Evolutionary conservation across 1,139 yeast species (phyloP).

Genomic region (Yamadazyma dendronema): DNA sequence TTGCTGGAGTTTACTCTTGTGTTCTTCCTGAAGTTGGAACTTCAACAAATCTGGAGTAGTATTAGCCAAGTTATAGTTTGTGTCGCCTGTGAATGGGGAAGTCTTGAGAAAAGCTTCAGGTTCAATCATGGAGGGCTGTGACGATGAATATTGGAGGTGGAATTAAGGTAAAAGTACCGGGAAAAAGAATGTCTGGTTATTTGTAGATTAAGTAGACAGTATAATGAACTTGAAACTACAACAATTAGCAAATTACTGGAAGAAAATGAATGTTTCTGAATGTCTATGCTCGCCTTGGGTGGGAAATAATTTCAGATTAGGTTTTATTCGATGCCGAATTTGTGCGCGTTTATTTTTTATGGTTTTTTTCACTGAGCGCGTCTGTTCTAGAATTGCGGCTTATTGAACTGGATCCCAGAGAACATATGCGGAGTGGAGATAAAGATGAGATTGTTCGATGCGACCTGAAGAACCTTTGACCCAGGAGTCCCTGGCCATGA

Average conservation of each 20-base stretch:
- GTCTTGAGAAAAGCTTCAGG: conserved; percentile 32
- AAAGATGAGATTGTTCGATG: no score
- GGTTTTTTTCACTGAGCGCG: neutral
- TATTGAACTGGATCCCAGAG: neutral
- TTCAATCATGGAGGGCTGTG: conserved; percentile 27
- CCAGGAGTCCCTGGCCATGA: no score
- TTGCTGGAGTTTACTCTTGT: conserved; percentile 28
- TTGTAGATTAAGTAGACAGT: neutral
- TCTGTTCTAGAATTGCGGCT: conserved; percentile 1
- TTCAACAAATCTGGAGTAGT: conserved; percentile 42
- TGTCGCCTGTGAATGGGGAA: conserved; percentile 38
- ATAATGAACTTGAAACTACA: no score
- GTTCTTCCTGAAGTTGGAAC: conserved; percentile 46
- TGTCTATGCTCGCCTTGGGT: neutral
- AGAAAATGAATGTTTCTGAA: no score
- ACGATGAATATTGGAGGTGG: neutral
- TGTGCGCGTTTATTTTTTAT: neutral
- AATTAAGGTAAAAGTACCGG: neutral
- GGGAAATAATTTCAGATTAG: conserved; percentile 1
- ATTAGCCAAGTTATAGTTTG: conserved; percentile 14
- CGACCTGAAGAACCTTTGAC: no score
- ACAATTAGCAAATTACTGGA: no score
- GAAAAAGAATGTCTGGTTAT: neutral
- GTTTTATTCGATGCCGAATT: conserved; percentile 1
- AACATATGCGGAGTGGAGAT: no score